Percentiles rank a stretch among this genome's conserved stretches.
phyloP scores from a whole-genome alignment of 805 yeast species.

The Ogataea nonfermentans region DNA sequence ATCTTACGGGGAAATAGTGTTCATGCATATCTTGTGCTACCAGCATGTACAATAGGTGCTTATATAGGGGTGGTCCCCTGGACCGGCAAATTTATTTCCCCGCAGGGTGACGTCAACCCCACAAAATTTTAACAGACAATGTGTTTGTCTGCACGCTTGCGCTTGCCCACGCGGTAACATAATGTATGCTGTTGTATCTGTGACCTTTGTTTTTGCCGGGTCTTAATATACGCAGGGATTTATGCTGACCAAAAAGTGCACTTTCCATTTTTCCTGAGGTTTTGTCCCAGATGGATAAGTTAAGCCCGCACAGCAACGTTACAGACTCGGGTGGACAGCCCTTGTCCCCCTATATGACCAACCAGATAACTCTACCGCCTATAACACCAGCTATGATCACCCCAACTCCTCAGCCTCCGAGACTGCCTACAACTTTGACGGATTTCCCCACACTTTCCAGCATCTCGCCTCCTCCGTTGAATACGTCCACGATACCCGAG shows the following conservation, averaged over 20 bases:
- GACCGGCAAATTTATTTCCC: not conserved
- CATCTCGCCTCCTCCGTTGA: not conserved
- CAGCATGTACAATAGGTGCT: no score
- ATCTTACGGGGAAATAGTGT: not conserved
- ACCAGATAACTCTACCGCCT: conserved; percentile 15
- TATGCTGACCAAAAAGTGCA: no score
- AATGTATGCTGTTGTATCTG: conserved; percentile 12
- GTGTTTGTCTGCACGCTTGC: conserved; percentile 7
- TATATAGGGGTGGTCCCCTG: no score
- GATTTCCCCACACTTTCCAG: not conserved
- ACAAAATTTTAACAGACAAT: conserved; percentile 1
- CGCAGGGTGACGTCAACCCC: conserved; percentile 14
- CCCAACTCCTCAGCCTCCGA: not conserved
- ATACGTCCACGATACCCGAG: not conserved
- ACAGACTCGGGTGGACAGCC: not conserved
- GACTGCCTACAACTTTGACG: not conserved
- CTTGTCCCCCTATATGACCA: not conserved
- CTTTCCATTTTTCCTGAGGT: not conserved
- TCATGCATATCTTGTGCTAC: no score
- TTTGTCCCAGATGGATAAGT: conserved; percentile 1
- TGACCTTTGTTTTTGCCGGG: conserved; percentile 1
- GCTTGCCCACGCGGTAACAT: conserved; percentile 8
- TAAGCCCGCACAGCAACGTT: not conserved
- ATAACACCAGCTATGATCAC: conserved; percentile 1
- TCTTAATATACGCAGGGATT: not conserved